Percentiles rank a stretch among this genome's conserved stretches.
These are phyloP conservation scores for Solioccasus polychromus DNA, from an alignment of 768 basidiomycete species.

Conservation along the genomic window DNA sequence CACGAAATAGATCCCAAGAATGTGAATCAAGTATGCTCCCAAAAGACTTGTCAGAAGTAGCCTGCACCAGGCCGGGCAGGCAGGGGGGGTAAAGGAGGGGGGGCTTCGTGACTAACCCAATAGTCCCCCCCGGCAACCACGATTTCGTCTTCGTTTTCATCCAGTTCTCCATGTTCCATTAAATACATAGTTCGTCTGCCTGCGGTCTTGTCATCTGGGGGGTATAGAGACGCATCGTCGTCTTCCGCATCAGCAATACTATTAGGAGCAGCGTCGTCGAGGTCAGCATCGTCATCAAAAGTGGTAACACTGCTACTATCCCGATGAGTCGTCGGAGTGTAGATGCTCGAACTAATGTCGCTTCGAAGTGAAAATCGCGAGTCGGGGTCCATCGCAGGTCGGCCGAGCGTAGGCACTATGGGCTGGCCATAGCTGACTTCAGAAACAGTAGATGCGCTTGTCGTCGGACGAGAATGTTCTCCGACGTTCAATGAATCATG, in stretches of 20 bases:
- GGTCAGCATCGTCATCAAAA: slow-evolving; percentile 23
- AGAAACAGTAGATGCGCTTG: slow-evolving; percentile 18
- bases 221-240: slow-evolving; percentile 30
- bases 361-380: slow-evolving; percentile 22
- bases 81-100: slow-evolving; percentile 23
- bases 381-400: not conserved
- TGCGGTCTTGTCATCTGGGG: slow-evolving; percentile 31
- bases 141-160: slow-evolving; percentile 22
- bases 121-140: slow-evolving; percentile 18
- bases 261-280: slow-evolving; percentile 13
- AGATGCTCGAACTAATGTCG: slow-evolving; percentile 17
- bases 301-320: slow-evolving; percentile 17
- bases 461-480: slow-evolving; percentile 19
- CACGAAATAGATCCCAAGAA: slow-evolving; percentile 9
- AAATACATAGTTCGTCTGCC: slow-evolving; percentile 35
- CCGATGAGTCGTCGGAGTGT: slow-evolving; percentile 13
- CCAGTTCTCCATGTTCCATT: slow-evolving; percentile 25
- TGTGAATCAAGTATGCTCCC: slow-evolving; percentile 1
- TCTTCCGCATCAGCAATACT: slow-evolving; percentile 18
- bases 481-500: slow-evolving; percentile 8
- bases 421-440: slow-evolving; percentile 22
- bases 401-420: slow-evolving; percentile 3
- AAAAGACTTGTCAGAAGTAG: slow-evolving; percentile 21
- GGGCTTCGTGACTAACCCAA: slow-evolving; percentile 14
- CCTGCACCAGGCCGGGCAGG: slow-evolving; percentile 23